Evolutionary conservation across 345 rosid species (phyloP).

Genomic region (Cochlearia excelsa): DNA sequence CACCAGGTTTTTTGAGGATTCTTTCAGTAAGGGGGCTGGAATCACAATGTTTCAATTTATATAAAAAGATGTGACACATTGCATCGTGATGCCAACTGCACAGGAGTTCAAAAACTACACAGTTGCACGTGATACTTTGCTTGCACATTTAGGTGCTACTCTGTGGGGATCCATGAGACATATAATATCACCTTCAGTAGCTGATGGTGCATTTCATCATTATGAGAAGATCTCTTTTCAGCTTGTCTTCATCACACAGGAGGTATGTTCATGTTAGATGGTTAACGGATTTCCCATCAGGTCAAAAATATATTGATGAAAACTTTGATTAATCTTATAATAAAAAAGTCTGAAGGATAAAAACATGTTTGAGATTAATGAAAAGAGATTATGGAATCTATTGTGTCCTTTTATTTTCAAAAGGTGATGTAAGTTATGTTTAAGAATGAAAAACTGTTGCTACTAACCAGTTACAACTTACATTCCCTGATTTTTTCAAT

Average conservation of each 20-base stretch:
- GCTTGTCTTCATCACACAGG: slow-evolving; percentile 84
- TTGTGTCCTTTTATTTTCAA: slow-evolving; percentile 10
- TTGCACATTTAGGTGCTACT: slow-evolving; percentile 91
- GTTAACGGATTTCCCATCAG: slow-evolving; percentile 18
- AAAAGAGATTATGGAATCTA: slow-evolving; percentile 5
- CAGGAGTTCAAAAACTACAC: slow-evolving; percentile 92
- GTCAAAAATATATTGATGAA: slow-evolving; percentile 20
- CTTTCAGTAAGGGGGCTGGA: slow-evolving; percentile 11
- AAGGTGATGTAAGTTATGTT: slow-evolving; percentile 19
- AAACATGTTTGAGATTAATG: slow-evolving; percentile 7
- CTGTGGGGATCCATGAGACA: slow-evolving; percentile 98
- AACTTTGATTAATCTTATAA: slow-evolving; percentile 1
- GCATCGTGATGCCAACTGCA: slow-evolving; percentile 27
- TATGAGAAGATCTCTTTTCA: slow-evolving; percentile 95
- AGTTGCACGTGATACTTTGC: slow-evolving; percentile 95
- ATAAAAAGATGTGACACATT: slow-evolving; percentile 20
- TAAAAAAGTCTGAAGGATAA: slow-evolving; percentile 11
- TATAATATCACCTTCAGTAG: slow-evolving; percentile 81
- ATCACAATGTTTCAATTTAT: slow-evolving; percentile 12
- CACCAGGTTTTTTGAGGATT: slow-evolving; percentile 4
- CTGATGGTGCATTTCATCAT: slow-evolving; percentile 96
- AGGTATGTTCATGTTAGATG: slow-evolving; percentile 50
- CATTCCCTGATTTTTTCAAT: slow-evolving; percentile 7
- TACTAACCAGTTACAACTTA: slow-evolving; percentile 9
- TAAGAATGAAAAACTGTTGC: slow-evolving; percentile 13